Evolutionary conservation across 1,284 basidiomycete species (phyloP).

Genomic region (Trametes pubescens): DNA sequence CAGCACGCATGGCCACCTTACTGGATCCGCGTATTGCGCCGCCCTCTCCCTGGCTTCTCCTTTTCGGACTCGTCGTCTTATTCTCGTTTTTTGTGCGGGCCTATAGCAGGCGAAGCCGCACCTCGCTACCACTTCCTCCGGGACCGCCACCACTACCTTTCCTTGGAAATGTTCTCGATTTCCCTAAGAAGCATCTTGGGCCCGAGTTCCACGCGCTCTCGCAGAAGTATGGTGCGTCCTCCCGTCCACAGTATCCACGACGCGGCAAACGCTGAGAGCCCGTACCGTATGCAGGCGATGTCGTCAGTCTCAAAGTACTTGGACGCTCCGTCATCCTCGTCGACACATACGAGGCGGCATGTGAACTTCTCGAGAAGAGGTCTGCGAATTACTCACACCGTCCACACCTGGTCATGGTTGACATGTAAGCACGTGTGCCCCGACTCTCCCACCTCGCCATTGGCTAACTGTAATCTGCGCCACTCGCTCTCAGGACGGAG

Average conservation of each 20-base stretch:
- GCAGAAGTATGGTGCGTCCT: conserved; percentile 10
- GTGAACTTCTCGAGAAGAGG: conserved; percentile 72
- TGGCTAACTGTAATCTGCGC: not conserved
- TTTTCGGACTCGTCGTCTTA: not conserved
- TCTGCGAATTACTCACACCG: conserved; percentile 73
- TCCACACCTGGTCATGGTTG: conserved; percentile 44
- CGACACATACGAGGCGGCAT: conserved; percentile 59
- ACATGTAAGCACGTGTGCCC: conserved; percentile 12
- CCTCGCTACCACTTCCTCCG: conserved; percentile 21
- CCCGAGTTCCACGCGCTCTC: conserved; percentile 13
- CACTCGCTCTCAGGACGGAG: conserved; percentile 11
- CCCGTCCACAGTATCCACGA: not conserved
- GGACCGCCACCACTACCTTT: conserved; percentile 32
- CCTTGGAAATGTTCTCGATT: conserved; percentile 33
- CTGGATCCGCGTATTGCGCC: not conserved
- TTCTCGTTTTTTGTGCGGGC: not conserved
- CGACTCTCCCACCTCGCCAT: not conserved
- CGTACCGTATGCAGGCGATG: conserved; percentile 53
- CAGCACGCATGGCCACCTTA: not conserved
- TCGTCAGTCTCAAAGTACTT: conserved; percentile 63
- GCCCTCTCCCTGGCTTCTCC: not conserved
- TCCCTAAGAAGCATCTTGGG: conserved; percentile 27
- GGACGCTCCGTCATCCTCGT: conserved; percentile 68
- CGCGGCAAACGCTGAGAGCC: not conserved
- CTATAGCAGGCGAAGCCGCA: not conserved